phyloP scores from a whole-genome alignment of 2,329 filamentous ascomycete genomes.

The Biscogniauxia sp. region DNA sequence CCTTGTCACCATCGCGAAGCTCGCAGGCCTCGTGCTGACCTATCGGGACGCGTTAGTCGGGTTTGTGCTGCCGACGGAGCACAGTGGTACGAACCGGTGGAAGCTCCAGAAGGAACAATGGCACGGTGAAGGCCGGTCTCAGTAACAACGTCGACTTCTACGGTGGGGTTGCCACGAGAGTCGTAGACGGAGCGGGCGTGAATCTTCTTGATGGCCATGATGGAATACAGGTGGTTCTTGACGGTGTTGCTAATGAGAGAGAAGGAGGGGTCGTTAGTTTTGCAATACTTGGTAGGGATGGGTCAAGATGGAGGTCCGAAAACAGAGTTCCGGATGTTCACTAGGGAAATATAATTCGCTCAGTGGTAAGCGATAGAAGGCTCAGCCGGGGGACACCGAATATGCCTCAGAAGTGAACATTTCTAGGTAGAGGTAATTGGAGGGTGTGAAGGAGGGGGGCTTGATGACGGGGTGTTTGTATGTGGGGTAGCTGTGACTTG shows the following conservation, averaged over 20 bases:
- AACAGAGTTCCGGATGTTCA: constrained; percentile 6
- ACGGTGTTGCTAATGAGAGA: neutral
- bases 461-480: neutral
- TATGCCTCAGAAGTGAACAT: constrained; percentile 20
- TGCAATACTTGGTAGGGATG: constrained; percentile 5
- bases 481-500: neutral
- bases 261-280: constrained; percentile 5
- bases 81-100: constrained; percentile 67
- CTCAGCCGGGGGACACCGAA: constrained; percentile 7
- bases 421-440: constrained; percentile 12
- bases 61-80: constrained; percentile 12
- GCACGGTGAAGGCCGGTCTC: constrained; percentile 95
- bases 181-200: constrained; percentile 96
- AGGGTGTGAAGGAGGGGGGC: constrained; percentile 15
- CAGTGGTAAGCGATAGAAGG: constrained; percentile 11
- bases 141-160: constrained; percentile 96
- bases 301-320: neutral
- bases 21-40: constrained; percentile 89
- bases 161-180: constrained; percentile 97
- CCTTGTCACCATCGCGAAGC: constrained; percentile 86
- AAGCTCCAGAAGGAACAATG: constrained; percentile 95
- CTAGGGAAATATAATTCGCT: constrained; percentile 16
- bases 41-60: constrained; percentile 36
- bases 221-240: constrained; percentile 36
- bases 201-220: constrained; percentile 87